Base-by-base conservation (phyloP, 148 eudicot genomes). In the Hydrangea macrophylla region DNA sequence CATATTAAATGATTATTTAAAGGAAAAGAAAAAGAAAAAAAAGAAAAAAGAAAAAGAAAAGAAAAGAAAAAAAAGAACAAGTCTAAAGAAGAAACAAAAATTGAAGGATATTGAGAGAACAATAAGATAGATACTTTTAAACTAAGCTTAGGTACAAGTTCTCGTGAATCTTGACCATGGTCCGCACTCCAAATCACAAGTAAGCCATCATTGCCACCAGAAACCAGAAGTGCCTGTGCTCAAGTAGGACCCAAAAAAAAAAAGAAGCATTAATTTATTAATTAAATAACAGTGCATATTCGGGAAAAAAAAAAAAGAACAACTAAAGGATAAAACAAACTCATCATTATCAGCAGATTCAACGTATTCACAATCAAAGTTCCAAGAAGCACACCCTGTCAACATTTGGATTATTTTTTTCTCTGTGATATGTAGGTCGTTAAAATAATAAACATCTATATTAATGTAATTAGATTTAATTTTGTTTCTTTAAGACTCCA, bases 151-250 rank as follows among this genome's bases (percentile, higher is more conserved):
- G 98, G 98, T 58, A 85, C 97, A 64, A 90, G 95, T 57, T 93
- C 98, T 74, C 89, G 86, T 26, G 97, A 86, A 89, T 90, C 98
- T 69, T 82, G 96, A 40, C 92, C 83, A 76, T 86, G 87, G 65
- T 88, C 97, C 18, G 96, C 92, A 82, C 87, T 88, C 98, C 98
- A 94, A 42, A 90, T 77, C 31, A 94, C 87, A 54, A 94, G 89
- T 73, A 90, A 80, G 55, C 98, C 98, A 85, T 94, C 98, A 76
- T 81, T 88, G 75, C 98, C 98, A 59, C 98, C 98, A 35, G 98
- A 94, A 73, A 94, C 98, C 81, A 94, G 74, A 77, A 90, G 90
- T 24, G 92, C 90, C 98, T 94, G 76, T 71, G 77, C 56, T 39
- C 58, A 73, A 31, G 64, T 26, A 70, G 42, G 74, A 69, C 22